Evolutionary conservation across 179 eudicot genomes (phyloP), one percentile per base, ranked within the genome.

Genomic region (Drosera spatulata): DNA sequence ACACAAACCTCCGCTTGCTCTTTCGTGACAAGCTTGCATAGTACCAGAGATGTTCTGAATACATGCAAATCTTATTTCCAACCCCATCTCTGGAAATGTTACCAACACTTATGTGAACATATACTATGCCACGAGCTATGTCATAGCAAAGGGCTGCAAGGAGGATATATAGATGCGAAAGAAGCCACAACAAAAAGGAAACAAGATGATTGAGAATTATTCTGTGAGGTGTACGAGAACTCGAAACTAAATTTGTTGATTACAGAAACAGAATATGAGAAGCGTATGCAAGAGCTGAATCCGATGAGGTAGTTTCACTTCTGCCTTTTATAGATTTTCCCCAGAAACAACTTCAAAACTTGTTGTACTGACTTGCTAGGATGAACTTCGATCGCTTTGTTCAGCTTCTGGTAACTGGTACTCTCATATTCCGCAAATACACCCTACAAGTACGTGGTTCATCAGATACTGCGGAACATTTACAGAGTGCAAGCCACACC

Each of bases 271-370:
- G 11, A 46, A 46, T 6, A 7, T 46, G 2, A 46, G 11, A 46
- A 46, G 49, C 49, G 7, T 7, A 0, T 2, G 41, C 37, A 39
- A 48, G 8, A 38, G 3, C 10, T 11, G 11, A 33, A 6, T 3
- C 39, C 39, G 56, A 63, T 10, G 37, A 41, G 8, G 22, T 41
- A 59, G 48, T 66, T 61, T 78, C 68, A 86, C 72, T 85, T 88
- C 75, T 65, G 83, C 68, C 91, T 80, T 86, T 79, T 82, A 74
- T 87, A 80, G 56, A 87, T 85, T 73, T 87, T 87, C 13, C 71
- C 88, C 77, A 87, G 71, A 80, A 87, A 87, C 9, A 82, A 85
- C 60, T 77, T 84, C 50, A 87, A 65, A 51, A 87, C 88, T 22
- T 76, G 86, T 59, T 85, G 95, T 45, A 87, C 81, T 59, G 81